Evolutionary conservation across 192 early-diverging fungal genomes (phyloP).

Genomic region (Coemansia sp.): DNA sequence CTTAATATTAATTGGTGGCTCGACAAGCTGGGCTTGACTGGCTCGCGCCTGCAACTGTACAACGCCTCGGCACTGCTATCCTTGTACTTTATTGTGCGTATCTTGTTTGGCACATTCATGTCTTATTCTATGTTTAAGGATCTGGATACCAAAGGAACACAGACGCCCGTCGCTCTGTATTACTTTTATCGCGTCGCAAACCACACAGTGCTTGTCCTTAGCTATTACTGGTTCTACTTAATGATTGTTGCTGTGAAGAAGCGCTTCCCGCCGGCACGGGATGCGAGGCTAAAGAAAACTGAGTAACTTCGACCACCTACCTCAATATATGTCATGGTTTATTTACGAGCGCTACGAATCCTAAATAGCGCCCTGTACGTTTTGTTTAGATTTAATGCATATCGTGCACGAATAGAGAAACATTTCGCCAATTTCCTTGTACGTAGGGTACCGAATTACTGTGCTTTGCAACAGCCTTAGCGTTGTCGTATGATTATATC

Average conservation of each 20-base stretch:
- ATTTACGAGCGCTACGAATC: conserved; percentile 2
- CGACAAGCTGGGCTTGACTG: conserved; percentile 88
- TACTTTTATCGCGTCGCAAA: conserved; percentile 53
- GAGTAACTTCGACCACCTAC: not conserved
- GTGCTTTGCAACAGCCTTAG: no score
- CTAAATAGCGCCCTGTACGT: not conserved
- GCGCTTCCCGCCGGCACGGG: conserved; percentile 31
- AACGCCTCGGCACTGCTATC: conserved; percentile 79
- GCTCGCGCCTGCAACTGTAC: conserved; percentile 70
- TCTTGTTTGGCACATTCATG: conserved; percentile 76
- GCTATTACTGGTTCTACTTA: conserved; percentile 57
- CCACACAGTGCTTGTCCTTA: conserved; percentile 31
- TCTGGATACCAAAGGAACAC: conserved; percentile 31
- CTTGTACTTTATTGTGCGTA: conserved; percentile 73
- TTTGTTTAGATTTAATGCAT: not conserved
- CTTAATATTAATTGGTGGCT: conserved; percentile 86
- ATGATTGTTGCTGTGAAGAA: conserved; percentile 44
- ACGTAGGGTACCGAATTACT: not conserved
- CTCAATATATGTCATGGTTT: conserved; percentile 1
- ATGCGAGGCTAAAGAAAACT: conserved; percentile 11
- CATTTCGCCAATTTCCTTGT: not conserved
- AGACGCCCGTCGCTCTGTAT: conserved; percentile 28
- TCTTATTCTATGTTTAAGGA: conserved; percentile 59
- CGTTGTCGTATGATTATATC: no score
- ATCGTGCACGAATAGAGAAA: not conserved